Conservation (phyloP, 768 basidiomycete species). For the Psilocybe tampanensis region DNA sequence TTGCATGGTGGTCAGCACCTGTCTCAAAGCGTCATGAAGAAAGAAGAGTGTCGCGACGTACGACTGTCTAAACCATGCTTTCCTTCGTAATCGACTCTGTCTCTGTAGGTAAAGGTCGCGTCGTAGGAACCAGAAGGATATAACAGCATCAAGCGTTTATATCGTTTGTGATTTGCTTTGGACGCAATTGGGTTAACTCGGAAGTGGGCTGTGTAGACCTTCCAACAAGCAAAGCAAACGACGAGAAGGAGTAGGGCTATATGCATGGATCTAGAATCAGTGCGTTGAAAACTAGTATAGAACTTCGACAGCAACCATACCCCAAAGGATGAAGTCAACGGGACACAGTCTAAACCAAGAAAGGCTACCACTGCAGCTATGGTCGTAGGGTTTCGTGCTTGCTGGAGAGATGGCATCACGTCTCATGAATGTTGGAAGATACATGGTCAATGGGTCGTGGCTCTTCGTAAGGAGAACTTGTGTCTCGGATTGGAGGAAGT, state of each 20-base stretch:
- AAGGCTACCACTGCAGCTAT: slow-evolving; percentile 9
- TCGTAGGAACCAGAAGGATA: slow-evolving; percentile 8
- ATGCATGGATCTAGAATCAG: neutral
- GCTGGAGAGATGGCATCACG: neutral
- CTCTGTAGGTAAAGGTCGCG: neutral
- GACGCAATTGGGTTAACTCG: neutral
- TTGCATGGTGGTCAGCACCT: neutral
- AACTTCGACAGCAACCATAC: slow-evolving; percentile 10
- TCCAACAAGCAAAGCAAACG: slow-evolving; percentile 13
- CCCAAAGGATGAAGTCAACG: slow-evolving; percentile 23
- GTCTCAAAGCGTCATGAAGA: neutral
- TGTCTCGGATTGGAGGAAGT: neutral
- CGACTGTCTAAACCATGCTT: neutral
- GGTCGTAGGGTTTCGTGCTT: slow-evolving; percentile 5
- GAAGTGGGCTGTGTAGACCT: slow-evolving; percentile 4
- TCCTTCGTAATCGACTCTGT: slow-evolving; percentile 1
- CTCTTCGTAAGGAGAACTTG: neutral
- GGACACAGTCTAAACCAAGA: slow-evolving; percentile 24
- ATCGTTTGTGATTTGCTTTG: slow-evolving; percentile 6
- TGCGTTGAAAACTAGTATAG: neutral
- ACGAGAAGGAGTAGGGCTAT: neutral
- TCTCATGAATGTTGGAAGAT: neutral
- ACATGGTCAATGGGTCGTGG: neutral
- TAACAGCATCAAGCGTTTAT: slow-evolving; percentile 11
- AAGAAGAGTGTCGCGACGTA: neutral